phyloP scores from a whole-genome alignment of 148 eudicot species.

The Diospyros kaki region DNA sequence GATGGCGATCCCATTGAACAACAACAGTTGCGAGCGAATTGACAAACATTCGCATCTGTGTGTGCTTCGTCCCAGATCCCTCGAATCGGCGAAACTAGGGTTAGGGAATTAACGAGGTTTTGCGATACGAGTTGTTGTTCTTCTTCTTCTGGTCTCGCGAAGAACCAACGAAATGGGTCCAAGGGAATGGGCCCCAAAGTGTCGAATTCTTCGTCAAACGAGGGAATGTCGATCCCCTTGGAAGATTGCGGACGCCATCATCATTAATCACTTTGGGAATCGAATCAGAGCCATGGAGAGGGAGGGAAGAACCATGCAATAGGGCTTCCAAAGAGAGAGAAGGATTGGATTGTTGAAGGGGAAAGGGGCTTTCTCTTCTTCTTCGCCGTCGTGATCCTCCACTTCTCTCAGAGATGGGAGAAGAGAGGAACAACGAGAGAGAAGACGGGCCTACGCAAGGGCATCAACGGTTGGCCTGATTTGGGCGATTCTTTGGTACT shows the following conservation, averaged over 20 bases:
- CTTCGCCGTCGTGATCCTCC: no score
- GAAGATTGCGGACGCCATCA: neutral
- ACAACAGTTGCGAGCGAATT: neutral
- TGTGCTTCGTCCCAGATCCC: constrained; percentile 2
- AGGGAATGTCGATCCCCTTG: neutral
- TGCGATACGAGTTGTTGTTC: neutral
- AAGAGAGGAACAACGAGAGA: constrained; percentile 1
- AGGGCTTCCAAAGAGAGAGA: neutral
- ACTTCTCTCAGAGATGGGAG: neutral
- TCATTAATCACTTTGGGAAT: neutral
- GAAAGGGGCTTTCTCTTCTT: neutral
- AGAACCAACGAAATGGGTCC: constrained; percentile 19
- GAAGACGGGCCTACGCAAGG: neutral
- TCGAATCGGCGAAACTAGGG: constrained; percentile 8
- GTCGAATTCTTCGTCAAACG: constrained; percentile 12
- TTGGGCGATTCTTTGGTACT: no score
- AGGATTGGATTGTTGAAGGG: neutral
- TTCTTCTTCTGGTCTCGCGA: neutral
- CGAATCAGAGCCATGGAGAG: neutral
- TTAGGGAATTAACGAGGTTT: neutral
- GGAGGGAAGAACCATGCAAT: neutral
- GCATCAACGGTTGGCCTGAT: no score
- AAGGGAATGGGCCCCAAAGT: constrained; percentile 9
- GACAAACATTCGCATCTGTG: constrained; percentile 21
- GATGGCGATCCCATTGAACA: constrained; percentile 39